Base-by-base conservation (phyloP, 1,284 basidiomycete genomes). In the Entoloma clypeatum region DNA sequence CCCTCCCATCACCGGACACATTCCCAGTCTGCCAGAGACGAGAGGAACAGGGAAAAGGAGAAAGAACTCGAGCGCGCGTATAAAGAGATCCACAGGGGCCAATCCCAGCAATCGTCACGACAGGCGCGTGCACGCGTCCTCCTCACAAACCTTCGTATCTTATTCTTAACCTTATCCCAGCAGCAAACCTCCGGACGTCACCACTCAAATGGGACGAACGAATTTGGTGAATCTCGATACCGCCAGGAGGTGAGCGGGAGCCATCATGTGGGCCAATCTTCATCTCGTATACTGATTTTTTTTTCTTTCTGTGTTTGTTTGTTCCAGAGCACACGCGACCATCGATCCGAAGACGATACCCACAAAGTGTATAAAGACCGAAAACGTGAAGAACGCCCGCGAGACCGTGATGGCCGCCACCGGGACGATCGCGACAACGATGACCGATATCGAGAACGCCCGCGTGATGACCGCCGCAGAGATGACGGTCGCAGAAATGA, bases 101-200 rank as follows among this genome's bases (percentile, higher is more conserved):
- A n/a, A n/a, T n/a, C 32, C 2, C 27, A 18, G n/a, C 35, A 43
- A 17, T 10, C 39, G 1, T 41, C 39, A 7, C 42, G 42, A 5
- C 44, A 47, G 24, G 48, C 47, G 23, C 5, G 35, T 11, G 10
- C 9, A 34, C 21, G 5, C 14, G 14, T n/a, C 18, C 8, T 21
- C 8, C 3, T 28, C 14, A 14, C 11, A 10, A 30, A 3, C 13
- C 9, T 7, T 7, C 23, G 7, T 17, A 18, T 3, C 32, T 29
- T 16, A 35, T 29, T 13, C 10, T 1, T 16, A 32, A 18, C 2
- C 32, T 29, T 16, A 35, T 29, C 11, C 10, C 0, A 14, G 30
- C 13, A 9, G 13, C 23, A 49, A 44, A 32, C 16, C 36, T 47
- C 48, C 9, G 36, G 26, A 6, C 44, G 36, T 26, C 48, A 43